phyloP scores from a whole-genome alignment of 495 filamentous ascomycete genomes.

The Podospora didyma region DNA sequence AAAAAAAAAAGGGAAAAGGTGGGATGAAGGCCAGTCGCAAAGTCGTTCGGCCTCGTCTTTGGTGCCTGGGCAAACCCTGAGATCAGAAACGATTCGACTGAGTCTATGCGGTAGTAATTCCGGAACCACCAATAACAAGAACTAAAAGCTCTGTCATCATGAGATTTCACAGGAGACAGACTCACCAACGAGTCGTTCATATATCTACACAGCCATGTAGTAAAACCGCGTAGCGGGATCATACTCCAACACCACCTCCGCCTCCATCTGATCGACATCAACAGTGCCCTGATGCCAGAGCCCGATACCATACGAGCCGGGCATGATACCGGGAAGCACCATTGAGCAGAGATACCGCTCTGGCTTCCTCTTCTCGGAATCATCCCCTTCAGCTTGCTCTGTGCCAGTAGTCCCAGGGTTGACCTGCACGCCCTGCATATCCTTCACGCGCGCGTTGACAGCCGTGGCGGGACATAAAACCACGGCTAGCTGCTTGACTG shows the following conservation, averaged over 20 bases:
- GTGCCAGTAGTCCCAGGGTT: neutral
- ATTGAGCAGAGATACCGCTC: conserved; percentile 27
- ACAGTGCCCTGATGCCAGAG: conserved; percentile 29
- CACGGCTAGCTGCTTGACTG: conserved; percentile 4
- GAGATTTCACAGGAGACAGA: too few species aligned
- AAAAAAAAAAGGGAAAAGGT: too few species aligned
- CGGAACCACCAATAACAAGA: too few species aligned
- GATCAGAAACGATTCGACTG: too few species aligned
- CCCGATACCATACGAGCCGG: conserved; percentile 31
- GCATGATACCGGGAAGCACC: conserved; percentile 21
- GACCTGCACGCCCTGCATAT: conserved; percentile 11
- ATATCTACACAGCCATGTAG: conserved; percentile 28
- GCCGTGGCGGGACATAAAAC: conserved; percentile 14
- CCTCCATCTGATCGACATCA: conserved; percentile 27
- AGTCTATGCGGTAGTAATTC: too few species aligned
- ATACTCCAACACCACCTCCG: conserved; percentile 37
- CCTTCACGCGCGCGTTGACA: conserved; percentile 14
- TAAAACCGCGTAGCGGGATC: conserved; percentile 37
- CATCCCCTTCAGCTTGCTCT: neutral
- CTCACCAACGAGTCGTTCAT: neutral
- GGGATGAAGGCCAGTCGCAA: too few species aligned
- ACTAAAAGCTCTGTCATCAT: too few species aligned
- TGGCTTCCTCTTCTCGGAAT: neutral
- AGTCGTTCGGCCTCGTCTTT: too few species aligned
- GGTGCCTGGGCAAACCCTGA: too few species aligned